phyloP scores from a whole-genome alignment of 2,329 filamentous ascomycete species.

The Cercospora nicotianae region DNA sequence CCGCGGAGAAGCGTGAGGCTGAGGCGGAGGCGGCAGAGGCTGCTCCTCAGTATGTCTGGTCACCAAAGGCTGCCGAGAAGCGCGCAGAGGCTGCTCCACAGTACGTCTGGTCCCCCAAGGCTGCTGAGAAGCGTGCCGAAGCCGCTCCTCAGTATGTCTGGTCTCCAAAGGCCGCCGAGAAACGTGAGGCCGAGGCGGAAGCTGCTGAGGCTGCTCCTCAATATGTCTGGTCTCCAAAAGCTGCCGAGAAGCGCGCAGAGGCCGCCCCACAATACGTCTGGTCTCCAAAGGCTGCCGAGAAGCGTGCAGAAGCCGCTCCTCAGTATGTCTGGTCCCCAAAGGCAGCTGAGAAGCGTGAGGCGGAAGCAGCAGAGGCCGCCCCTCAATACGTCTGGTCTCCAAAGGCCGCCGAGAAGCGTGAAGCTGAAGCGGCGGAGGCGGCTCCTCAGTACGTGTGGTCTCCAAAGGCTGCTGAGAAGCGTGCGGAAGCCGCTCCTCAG shows the following conservation, averaged over 20 bases:
- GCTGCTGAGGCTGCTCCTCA: background rate
- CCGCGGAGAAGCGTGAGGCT: background rate
- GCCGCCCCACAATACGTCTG: no score
- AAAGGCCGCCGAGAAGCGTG: background rate
- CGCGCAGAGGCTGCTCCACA: background rate
- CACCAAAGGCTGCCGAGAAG: background rate
- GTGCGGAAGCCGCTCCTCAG: background rate
- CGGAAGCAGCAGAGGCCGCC: background rate
- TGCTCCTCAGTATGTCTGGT: background rate
- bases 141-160: no score
- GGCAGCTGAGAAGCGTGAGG: background rate
- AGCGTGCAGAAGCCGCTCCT: background rate
- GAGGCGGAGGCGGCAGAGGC: background rate
- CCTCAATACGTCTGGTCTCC: background rate
- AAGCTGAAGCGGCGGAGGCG: background rate
- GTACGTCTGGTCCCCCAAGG: background rate
- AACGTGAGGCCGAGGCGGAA: background rate
- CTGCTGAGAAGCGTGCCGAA: background rate
- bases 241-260: background rate
- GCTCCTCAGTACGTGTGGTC: background rate
- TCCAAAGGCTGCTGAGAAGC: background rate
- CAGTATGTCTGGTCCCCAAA: background rate
- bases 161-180: no score
- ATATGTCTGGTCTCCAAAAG: background rate
- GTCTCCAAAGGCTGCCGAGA: no score